phyloP scores from a whole-genome alignment of 352 stramenopile genomes.

The Globisporangium okanoganense region DNA sequence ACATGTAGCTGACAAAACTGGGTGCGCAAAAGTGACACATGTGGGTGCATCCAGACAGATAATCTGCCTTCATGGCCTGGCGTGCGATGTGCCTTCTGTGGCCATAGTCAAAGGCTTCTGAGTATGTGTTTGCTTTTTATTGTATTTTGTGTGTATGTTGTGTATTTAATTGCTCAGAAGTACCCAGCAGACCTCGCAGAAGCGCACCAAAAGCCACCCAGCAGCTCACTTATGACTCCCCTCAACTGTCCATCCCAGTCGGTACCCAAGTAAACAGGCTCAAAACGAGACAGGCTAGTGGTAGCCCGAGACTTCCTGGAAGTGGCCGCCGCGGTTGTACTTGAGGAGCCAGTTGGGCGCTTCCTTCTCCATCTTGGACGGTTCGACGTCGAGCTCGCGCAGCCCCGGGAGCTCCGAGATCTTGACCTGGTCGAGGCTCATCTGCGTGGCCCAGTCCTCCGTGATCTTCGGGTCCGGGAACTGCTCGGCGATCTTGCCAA shows the following conservation, averaged over 20 bases:
- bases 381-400: slow-evolving; percentile 82
- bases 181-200: neutral
- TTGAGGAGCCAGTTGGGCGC: slow-evolving; percentile 94
- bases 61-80: no score
- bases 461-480: slow-evolving; percentile 86
- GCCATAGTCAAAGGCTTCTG: neutral
- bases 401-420: slow-evolving; percentile 72
- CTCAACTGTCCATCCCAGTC: neutral
- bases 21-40: slow-evolving; percentile 11
- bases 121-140: slow-evolving; percentile 6
- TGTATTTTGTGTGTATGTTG: slow-evolving; percentile 7
- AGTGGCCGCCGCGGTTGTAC: slow-evolving; percentile 94
- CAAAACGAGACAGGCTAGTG: slow-evolving; percentile 41
- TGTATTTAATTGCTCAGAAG: slow-evolving; percentile 11
- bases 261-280: neutral
- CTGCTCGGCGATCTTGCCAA: slow-evolving; percentile 78
- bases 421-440: slow-evolving; percentile 84
- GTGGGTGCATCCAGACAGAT: neutral
- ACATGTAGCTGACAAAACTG: neutral
- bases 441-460: slow-evolving; percentile 65
- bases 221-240: neutral
- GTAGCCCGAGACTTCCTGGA: slow-evolving; percentile 88
- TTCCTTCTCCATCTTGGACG: slow-evolving; percentile 93
- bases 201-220: neutral
- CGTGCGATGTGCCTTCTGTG: neutral